Percentiles rank a stretch among this genome's conserved stretches.
phyloP scores from a whole-genome alignment of 352 stramenopile genomes.

The Globisporangium paddicum region DNA sequence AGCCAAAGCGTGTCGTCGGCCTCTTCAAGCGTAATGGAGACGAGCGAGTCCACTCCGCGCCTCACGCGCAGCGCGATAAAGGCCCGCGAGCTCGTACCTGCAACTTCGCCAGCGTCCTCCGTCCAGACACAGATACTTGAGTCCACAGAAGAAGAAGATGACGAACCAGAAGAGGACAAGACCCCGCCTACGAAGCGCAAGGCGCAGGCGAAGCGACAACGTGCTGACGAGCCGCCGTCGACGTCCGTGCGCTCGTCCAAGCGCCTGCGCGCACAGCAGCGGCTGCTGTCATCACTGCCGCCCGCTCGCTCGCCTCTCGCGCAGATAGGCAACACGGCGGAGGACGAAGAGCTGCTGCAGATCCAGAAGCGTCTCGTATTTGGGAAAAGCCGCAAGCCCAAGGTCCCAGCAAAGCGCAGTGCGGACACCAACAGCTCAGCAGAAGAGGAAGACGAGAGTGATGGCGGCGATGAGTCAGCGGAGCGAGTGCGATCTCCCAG shows the following conservation, averaged over 20 bases:
- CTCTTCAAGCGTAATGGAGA: background rate
- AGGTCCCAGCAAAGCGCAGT: background rate
- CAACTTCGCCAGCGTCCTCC: background rate
- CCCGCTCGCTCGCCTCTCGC: constrained; percentile 16
- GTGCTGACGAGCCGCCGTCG: constrained; percentile 1
- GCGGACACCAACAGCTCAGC: background rate
- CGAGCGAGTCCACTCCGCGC: background rate
- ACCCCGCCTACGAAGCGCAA: constrained; percentile 14
- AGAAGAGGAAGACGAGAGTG: background rate
- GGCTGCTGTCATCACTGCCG: constrained; percentile 18
- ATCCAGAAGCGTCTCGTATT: constrained; percentile 35
- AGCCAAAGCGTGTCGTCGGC: background rate
- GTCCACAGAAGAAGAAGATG: constrained; percentile 7
- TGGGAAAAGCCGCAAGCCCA: constrained; percentile 5
- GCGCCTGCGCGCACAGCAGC: constrained; percentile 1
- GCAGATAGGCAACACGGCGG: constrained; percentile 23
- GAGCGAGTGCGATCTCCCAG: background rate
- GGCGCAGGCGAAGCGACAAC: background rate
- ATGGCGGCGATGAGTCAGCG: background rate
- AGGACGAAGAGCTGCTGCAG: constrained; percentile 21
- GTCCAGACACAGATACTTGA: background rate
- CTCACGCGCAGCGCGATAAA: constrained; percentile 1
- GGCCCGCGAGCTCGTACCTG: background rate
- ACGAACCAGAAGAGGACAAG: background rate
- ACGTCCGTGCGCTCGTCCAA: constrained; percentile 12